Conservation (phyloP, 768 basidiomycete species). For the Rickenella mellea region DNA sequence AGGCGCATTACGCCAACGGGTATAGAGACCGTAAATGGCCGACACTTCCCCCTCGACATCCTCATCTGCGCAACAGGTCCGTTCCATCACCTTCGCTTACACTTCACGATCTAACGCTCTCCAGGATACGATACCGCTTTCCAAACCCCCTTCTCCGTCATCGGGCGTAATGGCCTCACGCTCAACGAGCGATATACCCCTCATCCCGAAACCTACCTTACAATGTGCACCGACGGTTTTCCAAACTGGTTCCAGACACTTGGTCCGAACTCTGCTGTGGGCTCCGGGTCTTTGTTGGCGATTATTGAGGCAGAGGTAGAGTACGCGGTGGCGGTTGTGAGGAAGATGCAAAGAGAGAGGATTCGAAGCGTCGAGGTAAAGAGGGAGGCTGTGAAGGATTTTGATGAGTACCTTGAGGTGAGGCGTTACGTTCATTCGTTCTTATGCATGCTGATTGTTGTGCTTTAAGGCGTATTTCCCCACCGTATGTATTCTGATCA, state of each 20-base stretch:
- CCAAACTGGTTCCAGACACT: conserved; percentile 57
- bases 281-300: conserved; percentile 44
- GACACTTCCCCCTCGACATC: conserved; percentile 44
- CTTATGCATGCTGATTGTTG: background rate
- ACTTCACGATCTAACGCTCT: no score
- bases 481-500: conserved; percentile 19
- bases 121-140: conserved; percentile 45
- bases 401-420: conserved; percentile 51
- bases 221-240: conserved; percentile 50
- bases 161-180: conserved; percentile 42
- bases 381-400: conserved; percentile 49
- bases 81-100: background rate
- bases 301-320: conserved; percentile 48
- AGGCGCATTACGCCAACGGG: conserved; percentile 42
- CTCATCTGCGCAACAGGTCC: conserved; percentile 56
- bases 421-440: conserved; percentile 6
- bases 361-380: conserved; percentile 55
- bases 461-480: conserved; percentile 35
- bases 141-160: conserved; percentile 37
- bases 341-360: conserved; percentile 55
- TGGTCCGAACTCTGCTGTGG: conserved; percentile 50
- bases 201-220: conserved; percentile 48
- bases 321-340: conserved; percentile 43
- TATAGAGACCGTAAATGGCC: conserved; percentile 47
- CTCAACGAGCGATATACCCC: conserved; percentile 46